A percentile compares a stretch with the other conserved stretches of the same genome.
Evolutionary conservation across 495 filamentous ascomycete genomes (phyloP).

Genomic region (Xylaria longipes): DNA sequence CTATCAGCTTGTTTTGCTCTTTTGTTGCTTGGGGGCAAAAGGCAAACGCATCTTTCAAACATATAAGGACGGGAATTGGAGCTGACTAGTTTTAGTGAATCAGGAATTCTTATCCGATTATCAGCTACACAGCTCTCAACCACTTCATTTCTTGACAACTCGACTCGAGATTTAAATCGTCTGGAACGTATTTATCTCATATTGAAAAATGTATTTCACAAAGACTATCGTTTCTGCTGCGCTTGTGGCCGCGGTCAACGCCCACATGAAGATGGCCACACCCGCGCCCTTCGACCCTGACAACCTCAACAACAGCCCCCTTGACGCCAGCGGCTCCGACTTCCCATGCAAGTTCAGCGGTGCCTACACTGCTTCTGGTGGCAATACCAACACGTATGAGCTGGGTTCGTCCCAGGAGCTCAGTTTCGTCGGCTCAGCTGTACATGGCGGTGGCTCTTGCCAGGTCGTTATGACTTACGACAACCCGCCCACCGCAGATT

Average conservation of each 20-base stretch:
- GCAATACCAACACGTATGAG: constrained; percentile 52
- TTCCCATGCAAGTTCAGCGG: constrained; percentile 79
- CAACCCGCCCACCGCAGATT: constrained; percentile 60
- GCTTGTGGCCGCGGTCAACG: constrained; percentile 61
- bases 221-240: constrained; percentile 43
- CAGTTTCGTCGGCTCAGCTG: constrained; percentile 66
- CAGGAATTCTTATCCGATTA: constrained; percentile 18
- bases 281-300: constrained; percentile 72
- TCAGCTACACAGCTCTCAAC: constrained; percentile 25
- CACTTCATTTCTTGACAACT: constrained; percentile 34
- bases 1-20: background rate
- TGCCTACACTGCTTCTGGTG: constrained; percentile 46
- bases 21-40: constrained; percentile 1
- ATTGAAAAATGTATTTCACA: constrained; percentile 49
- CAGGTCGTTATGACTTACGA: constrained; percentile 88
- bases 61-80: background rate
- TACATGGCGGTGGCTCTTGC: constrained; percentile 88
- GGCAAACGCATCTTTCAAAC: background rate
- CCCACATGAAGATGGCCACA: constrained; percentile 75
- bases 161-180: constrained; percentile 38
- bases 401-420: constrained; percentile 65
- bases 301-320: constrained; percentile 56
- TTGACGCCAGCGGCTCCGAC: constrained; percentile 64
- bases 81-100: constrained; percentile 11
- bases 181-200: constrained; percentile 40